These are phyloP conservation scores for Fusarium sp. DNA, from an alignment of 2,329 filamentous ascomycete species.

Conservation along the genomic window DNA sequence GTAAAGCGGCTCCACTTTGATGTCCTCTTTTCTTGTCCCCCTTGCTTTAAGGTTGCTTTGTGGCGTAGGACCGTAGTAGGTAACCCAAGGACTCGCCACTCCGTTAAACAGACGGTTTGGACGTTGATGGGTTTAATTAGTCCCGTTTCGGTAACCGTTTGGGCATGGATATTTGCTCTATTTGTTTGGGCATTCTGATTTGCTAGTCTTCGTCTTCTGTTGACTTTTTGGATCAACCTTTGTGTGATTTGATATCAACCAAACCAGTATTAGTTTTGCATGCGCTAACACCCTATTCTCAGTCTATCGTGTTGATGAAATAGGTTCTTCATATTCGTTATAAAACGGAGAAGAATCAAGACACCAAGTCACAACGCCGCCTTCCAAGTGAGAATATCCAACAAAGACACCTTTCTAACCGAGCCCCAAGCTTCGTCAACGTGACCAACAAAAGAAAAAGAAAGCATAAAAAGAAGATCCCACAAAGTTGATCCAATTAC, in stretches of 20 bases:
- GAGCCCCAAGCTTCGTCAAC: neutral
- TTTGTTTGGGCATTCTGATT: neutral
- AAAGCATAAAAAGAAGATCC: constrained; percentile 6
- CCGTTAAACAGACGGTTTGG: neutral
- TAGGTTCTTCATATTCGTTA: neutral
- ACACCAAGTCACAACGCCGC: neutral
- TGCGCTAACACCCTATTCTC: neutral
- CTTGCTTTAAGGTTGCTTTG: constrained; percentile 36
- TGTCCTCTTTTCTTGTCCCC: constrained; percentile 13
- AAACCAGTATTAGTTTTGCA: neutral
- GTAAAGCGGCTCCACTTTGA: constrained; percentile 33
- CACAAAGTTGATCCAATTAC: too few relatives aligned
- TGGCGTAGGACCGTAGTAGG: too few relatives aligned
- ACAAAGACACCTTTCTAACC: neutral
- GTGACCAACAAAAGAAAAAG: constrained; percentile 1
- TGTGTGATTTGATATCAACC: neutral
- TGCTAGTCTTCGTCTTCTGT: neutral
- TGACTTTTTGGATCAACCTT: constrained; percentile 6
- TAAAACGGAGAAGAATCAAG: neutral
- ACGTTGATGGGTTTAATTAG: neutral
- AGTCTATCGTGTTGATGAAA: neutral
- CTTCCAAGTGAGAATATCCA: neutral
- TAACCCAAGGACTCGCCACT: constrained; percentile 14
- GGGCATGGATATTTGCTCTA: too few relatives aligned
- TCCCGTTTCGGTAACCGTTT: constrained; percentile 39